These are phyloP conservation scores for Dichotomocladium elegans DNA, from an alignment of 371 early-diverging fungal genomes.

Conservation along the genomic window DNA sequence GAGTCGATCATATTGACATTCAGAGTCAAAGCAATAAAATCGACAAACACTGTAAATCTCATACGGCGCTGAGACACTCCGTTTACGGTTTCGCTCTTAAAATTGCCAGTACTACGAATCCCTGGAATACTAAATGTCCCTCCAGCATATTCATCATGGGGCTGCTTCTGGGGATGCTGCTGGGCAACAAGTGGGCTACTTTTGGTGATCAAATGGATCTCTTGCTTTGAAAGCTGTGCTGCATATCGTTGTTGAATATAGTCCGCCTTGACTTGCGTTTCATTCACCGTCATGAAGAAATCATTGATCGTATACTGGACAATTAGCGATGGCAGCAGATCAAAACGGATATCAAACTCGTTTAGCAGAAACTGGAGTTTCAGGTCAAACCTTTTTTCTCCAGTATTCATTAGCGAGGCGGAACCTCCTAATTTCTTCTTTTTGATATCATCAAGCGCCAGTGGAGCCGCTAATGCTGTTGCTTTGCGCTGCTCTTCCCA, in stretches of 20 bases:
- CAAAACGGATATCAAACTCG: conserved; percentile 54
- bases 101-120: conserved; percentile 56
- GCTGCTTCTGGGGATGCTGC: conserved; percentile 1
- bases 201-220: conserved; percentile 51
- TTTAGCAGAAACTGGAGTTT: conserved; percentile 65
- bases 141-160: conserved; percentile 30
- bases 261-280: conserved; percentile 22
- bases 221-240: conserved; percentile 55
- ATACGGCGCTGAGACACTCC: conserved; percentile 21
- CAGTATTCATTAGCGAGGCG: too few relatives aligned
- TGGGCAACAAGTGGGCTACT: background rate
- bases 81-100: conserved; percentile 13
- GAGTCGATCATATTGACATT: conserved; percentile 76
- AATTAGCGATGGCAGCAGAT: conserved; percentile 65
- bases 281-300: conserved; percentile 53
- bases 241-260: conserved; percentile 47
- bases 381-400: conserved; percentile 36
- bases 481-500: conserved; percentile 57
- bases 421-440: conserved; percentile 1
- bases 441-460: background rate
- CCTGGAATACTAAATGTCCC: conserved; percentile 57
- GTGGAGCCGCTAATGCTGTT: conserved; percentile 3
- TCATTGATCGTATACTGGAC: conserved; percentile 59
- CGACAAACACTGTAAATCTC: conserved; percentile 58
- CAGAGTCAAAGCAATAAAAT: conserved; percentile 60